phyloP scores from a whole-genome alignment of 345 rosid genomes.

The Salix udensis region DNA sequence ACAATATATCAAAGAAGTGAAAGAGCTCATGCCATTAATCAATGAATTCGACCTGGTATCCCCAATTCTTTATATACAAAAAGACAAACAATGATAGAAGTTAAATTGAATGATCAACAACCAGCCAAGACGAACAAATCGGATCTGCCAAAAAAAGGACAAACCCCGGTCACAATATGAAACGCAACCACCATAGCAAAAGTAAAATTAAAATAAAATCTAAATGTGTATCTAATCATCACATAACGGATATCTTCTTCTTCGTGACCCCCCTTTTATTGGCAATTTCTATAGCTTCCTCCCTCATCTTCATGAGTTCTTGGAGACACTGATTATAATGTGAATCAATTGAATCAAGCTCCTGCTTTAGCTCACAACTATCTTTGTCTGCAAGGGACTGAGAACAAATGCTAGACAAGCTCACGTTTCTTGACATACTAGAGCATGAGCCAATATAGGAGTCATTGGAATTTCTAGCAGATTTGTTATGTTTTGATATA shows the following conservation, averaged over 20 bases:
- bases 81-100: not conserved
- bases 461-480: slow-evolving; percentile 26
- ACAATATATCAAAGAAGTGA: not conserved
- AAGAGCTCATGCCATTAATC: not conserved
- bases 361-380: slow-evolving; percentile 45
- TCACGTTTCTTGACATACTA: slow-evolving; percentile 36
- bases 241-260: slow-evolving; percentile 37
- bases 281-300: slow-evolving; percentile 59
- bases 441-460: slow-evolving; percentile 41
- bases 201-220: not conserved
- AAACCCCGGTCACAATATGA: too few relatives aligned
- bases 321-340: slow-evolving; percentile 53
- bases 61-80: slow-evolving; percentile 5
- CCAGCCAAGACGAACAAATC: not conserved
- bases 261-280: slow-evolving; percentile 55
- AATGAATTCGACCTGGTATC: slow-evolving; percentile 1
- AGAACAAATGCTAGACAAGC: slow-evolving; percentile 39
- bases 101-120: not conserved
- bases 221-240: not conserved
- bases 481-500: slow-evolving; percentile 19
- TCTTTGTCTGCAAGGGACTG: slow-evolving; percentile 38
- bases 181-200: not conserved
- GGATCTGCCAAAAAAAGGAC: not conserved
- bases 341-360: slow-evolving; percentile 48
- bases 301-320: slow-evolving; percentile 59